These are phyloP conservation scores for Mycocalia duriaeana DNA, from an alignment of 1,284 basidiomycete genomes.

Conservation along the genomic window DNA sequence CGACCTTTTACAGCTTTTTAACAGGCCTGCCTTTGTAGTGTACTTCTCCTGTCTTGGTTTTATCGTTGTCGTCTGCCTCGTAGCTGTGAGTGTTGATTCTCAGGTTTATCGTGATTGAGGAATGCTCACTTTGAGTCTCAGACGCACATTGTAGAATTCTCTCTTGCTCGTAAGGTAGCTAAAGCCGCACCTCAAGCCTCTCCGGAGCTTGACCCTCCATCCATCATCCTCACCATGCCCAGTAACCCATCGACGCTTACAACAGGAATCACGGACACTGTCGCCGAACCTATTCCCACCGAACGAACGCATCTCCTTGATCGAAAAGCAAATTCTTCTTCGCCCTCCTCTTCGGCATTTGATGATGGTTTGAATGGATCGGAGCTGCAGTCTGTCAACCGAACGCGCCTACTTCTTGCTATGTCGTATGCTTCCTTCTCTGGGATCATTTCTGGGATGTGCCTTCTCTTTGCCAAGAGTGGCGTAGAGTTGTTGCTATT, in stretches of 20 bases:
- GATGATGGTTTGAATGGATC: no score
- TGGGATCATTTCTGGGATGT: slow-evolving; percentile 92
- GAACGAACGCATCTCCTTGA: slow-evolving; percentile 61
- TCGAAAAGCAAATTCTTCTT: slow-evolving; percentile 44
- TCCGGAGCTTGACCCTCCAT: slow-evolving; percentile 25
- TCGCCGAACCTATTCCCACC: slow-evolving; percentile 30
- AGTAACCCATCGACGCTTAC: slow-evolving; percentile 30
- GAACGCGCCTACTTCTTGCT: slow-evolving; percentile 67
- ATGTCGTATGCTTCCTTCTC: slow-evolving; percentile 87
- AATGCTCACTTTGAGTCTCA: no score
- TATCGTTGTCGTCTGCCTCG: slow-evolving; percentile 56
- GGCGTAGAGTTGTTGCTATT: slow-evolving; percentile 87
- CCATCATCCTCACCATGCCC: slow-evolving; percentile 24
- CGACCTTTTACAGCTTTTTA: slow-evolving; percentile 79
- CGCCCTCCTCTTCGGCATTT: no score
- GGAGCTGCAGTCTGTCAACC: slow-evolving; percentile 27
- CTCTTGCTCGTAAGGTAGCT: slow-evolving; percentile 23
- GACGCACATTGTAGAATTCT: slow-evolving; percentile 58
- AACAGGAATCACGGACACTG: slow-evolving; percentile 27
- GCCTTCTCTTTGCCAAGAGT: slow-evolving; percentile 90
- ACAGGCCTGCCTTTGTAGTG: slow-evolving; percentile 72
- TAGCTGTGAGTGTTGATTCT: slow-evolving; percentile 46
- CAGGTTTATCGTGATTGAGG: no score
- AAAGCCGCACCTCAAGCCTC: slow-evolving; percentile 14
- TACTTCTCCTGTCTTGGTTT: slow-evolving; percentile 78